Evolutionary conservation across 2,329 filamentous ascomycete genomes (phyloP), one percentile per base, ranked within the genome.

Genomic region (Colletotrichum destructivum): DNA sequence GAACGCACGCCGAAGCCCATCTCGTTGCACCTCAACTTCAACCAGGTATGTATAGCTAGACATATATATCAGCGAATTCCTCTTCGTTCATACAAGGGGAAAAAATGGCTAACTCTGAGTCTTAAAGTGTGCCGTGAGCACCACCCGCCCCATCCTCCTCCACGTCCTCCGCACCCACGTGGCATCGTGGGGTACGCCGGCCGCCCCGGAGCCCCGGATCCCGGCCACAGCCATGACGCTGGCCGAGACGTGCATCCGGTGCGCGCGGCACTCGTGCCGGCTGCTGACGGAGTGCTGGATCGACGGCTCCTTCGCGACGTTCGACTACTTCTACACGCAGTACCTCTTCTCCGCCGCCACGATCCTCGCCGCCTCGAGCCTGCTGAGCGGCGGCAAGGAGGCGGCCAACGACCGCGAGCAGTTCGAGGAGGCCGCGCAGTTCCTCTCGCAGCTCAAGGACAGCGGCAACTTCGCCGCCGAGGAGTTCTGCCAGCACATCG

Each of bases 291-390:
- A 84, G 7, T 80, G 80, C 15, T 87, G 85, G 85, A 82, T 86
- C 2, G 81, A 84, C 42, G 85, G 85, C 0, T 82, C 84, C 0
- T 85, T 86, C 65, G 77, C 81, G 0, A 85, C 81, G 0, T 85
- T 87, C 56, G 85, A 86, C 69, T 86, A 85, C 75, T 84, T 84
- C 57, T 81, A 83, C 75, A 82, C 82, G 0, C 84, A 86, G 57
- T 86, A 85, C 51, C 81, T 87, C 35, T 87, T 87, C 75, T 84
- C 85, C 0, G 80, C 84, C 0, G 79, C 83, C 2, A 84, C 82
- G 0, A 80, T 86, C 5, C 79, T 87, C 2, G 84, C 83, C 0
- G 78, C 85, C 1, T 85, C 85, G 2, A 83, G 81, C 47, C 75
- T 86, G 0, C 76, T 84, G 0, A 75, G 75, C 4, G 75, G 78